phyloP scores from a whole-genome alignment of 768 basidiomycete species.

The Lentinula boryana region DNA sequence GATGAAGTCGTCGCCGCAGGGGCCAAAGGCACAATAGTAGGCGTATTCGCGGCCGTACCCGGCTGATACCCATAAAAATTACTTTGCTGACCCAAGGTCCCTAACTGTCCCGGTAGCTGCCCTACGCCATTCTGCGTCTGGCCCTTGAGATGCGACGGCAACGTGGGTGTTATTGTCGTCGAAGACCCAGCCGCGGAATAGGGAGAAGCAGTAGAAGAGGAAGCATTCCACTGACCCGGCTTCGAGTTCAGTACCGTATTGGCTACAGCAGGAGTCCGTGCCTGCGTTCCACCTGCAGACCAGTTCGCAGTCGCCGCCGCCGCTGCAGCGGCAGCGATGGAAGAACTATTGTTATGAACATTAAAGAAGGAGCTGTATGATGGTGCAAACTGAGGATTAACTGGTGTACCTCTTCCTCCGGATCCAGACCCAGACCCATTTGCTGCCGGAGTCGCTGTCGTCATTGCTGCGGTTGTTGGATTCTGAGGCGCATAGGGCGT shows the following conservation, averaged over 20 bases:
- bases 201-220: background rate
- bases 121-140: background rate
- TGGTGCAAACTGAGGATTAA: slow-evolving; percentile 16
- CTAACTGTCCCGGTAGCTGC: background rate
- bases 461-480: slow-evolving; percentile 14
- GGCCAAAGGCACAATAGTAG: background rate
- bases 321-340: slow-evolving; percentile 19
- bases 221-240: slow-evolving; percentile 2
- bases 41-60: background rate
- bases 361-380: slow-evolving; percentile 6
- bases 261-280: slow-evolving; percentile 42
- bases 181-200: background rate
- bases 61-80: background rate
- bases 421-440: slow-evolving; percentile 12
- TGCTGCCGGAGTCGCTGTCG: slow-evolving; percentile 12
- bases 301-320: slow-evolving; percentile 21
- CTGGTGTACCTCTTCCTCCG: slow-evolving; percentile 30
- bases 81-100: background rate
- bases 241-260: slow-evolving; percentile 37
- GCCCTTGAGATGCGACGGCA: background rate
- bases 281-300: slow-evolving; percentile 31
- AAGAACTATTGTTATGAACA: slow-evolving; percentile 3
- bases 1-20: background rate
- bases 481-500: slow-evolving; percentile 27
- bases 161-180: background rate